Base-by-base conservation (phyloP, 208 protist species). In the Lotmaria passim region DNA sequence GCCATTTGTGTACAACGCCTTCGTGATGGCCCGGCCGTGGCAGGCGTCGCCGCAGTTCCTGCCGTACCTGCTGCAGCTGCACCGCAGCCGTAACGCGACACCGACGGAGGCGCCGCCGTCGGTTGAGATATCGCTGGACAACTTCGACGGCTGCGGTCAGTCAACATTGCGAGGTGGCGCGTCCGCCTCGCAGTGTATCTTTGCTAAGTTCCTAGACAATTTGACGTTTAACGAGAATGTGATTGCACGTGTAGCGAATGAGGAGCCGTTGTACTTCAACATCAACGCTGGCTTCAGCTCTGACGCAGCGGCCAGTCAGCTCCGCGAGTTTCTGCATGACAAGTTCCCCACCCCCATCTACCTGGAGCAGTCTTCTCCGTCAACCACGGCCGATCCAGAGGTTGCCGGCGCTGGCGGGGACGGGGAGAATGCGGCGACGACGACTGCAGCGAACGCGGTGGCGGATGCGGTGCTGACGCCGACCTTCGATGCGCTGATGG, bases 1-100 rank as follows among this genome's bases (percentile, higher is more conserved):
- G 2, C 85, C 85, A 12, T 90, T 87, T 62, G 38, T 87, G 60
- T 83, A 90, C 69, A 82, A 86, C 65, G 81, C 74, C 62, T 85
- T 87, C 57, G 69, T 74, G 23, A 79, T 87, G 78, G 74, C 69
- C 10, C 64, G 85, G 19, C 85, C 85, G n/a, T 90, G 85, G 85
- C 69, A 73, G 50, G 70, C 69, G 17, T 85, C 78, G 0, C 81
- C 85, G 19, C 66, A 66, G 21, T 90, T 79, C 51, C 69, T 85
- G 39, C 70, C 79, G 26, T 77, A 85, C 46, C 48, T 86, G 12
- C 39, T 76, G 33, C 39, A 57, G 28, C 50, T 56, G 51, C 51
- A 56, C 51, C 24, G 30, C 28, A 56, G 30, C 31, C 51, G 51
- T 21, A 30, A 17, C 4, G 0, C 8, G 28, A 21, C 28, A 15